Conservation (phyloP, 257 asterid species). For the Leptodermis oblonga region DNA sequence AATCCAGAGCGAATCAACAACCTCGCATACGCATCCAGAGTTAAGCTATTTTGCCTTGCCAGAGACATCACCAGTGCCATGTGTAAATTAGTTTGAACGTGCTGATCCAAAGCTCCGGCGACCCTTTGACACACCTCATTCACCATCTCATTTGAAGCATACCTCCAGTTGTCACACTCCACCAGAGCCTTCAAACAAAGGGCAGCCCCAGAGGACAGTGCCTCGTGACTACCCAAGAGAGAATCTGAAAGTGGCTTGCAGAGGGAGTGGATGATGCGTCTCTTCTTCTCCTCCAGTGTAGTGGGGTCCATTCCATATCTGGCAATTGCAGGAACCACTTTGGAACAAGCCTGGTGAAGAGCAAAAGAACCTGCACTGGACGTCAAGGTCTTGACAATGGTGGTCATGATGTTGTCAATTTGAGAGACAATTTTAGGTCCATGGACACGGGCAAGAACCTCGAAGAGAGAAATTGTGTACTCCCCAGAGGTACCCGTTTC, state of each 20-base stretch:
- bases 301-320: slow-evolving; percentile 84
- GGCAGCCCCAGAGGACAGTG: slow-evolving; percentile 87
- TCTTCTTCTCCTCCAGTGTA: slow-evolving; percentile 67
- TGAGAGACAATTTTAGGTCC: slow-evolving; percentile 78
- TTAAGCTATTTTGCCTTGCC: slow-evolving; percentile 76
- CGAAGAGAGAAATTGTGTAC: slow-evolving; percentile 81
- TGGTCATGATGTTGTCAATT: slow-evolving; percentile 73
- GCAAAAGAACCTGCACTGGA: slow-evolving; percentile 86
- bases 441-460: slow-evolving; percentile 88
- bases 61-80: slow-evolving; percentile 76
- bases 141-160: slow-evolving; percentile 74
- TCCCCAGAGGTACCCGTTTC: slow-evolving; percentile 68
- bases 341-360: slow-evolving; percentile 96
- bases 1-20: slow-evolving; percentile 61
- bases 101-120: slow-evolving; percentile 80
- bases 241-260: slow-evolving; percentile 83
- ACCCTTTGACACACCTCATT: slow-evolving; percentile 93
- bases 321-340: slow-evolving; percentile 91
- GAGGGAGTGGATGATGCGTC: slow-evolving; percentile 50
- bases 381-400: slow-evolving; percentile 67
- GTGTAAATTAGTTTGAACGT: slow-evolving; percentile 65
- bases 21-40: slow-evolving; percentile 89
- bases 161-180: slow-evolving; percentile 89
- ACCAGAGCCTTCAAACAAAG: slow-evolving; percentile 83
- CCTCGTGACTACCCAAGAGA: slow-evolving; percentile 76